These are phyloP conservation scores for Phytophthora litchii DNA, from an alignment of 352 stramenopile species.

Conservation along the genomic window DNA sequence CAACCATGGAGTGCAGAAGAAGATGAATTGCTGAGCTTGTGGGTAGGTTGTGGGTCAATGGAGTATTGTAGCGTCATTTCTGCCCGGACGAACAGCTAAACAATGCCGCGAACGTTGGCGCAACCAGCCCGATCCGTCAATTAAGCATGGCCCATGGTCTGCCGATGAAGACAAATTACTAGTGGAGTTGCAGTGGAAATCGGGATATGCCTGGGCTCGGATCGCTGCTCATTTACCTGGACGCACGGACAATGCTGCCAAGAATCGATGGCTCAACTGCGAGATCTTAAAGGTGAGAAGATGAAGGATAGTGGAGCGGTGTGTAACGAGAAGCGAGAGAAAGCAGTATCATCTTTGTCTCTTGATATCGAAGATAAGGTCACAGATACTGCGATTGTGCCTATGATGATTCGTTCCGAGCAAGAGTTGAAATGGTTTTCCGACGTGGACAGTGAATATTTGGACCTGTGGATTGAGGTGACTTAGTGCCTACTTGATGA, in stretches of 20 bases:
- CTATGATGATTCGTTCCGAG: too few species aligned
- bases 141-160: constrained; percentile 46
- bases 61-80: constrained; percentile 58
- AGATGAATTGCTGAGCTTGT: constrained; percentile 43
- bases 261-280: constrained; percentile 47
- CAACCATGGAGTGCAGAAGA: constrained; percentile 49
- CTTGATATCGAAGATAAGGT: too few species aligned
- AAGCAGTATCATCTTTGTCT: too few species aligned
- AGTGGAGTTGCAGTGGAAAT: constrained; percentile 31
- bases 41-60: constrained; percentile 53
- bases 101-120: constrained; percentile 72
- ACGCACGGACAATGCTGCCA: constrained; percentile 58
- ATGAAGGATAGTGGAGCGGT: too few species aligned
- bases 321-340: too few species aligned
- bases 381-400: too few species aligned
- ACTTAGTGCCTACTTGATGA: too few species aligned
- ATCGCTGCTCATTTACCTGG: constrained; percentile 53
- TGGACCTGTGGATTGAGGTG: too few species aligned
- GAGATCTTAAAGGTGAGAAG: neutral
- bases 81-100: constrained; percentile 68
- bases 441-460: too few species aligned
- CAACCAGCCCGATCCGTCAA: constrained; percentile 45
- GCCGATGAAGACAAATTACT: constrained; percentile 43
- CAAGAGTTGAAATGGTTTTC: too few species aligned
- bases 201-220: constrained; percentile 55